Base-by-base conservation (phyloP, 176 grass and related monocot genomes). In the Guadua angustifolia region DNA sequence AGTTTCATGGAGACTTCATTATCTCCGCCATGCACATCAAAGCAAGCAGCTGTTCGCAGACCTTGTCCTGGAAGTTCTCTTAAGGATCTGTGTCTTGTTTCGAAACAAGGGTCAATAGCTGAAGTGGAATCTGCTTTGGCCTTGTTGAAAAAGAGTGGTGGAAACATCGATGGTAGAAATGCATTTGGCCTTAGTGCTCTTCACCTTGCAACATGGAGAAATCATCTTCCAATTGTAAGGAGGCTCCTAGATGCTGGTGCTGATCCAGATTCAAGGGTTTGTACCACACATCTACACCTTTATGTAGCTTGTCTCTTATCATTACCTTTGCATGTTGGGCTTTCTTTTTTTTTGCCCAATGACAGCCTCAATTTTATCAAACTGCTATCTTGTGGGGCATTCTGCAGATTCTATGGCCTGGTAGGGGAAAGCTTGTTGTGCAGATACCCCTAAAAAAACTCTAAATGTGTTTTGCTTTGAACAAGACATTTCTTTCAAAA, bases 221-320 rank as follows among this genome's bases (percentile, higher is more conserved):
- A 99, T 81, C 88, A 99, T 84, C 79, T 99, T 50, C 96, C 96
- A 63, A 92, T 99, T 1, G 83, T 95, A 63, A 90, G 82, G 80
- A 84, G 89, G 74, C 93, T 95, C 75, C 81, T 99, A 56, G 86
- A 87, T 68, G 93, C 91, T 46, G 96, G 96, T 56, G 91, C 96
- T 69, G 91, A 99, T 88, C 96, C 96, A 67, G 91, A 99, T 90
- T 89, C 96, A 85, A 94, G 96, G 96, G 96, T 99, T 89, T 92
- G 57, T 36, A 66, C 26, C 26, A 67, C 62, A 49, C 40, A 25
- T 85, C 26, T 40, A 67, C 62, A 49, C 40, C 33, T 85, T 51
- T 47, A 38, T 77, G 55, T 85, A 74, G 18, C 5, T 14, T 42
- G 22, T 64, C 82, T 69, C 50, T 6, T 67, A 29, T 67, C 25